Percentiles rank a stretch among this genome's conserved stretches.
These are phyloP conservation scores for Saccharomyces hybrid DNA, from an alignment of 1,139 yeast species.

Conservation along the genomic window DNA sequence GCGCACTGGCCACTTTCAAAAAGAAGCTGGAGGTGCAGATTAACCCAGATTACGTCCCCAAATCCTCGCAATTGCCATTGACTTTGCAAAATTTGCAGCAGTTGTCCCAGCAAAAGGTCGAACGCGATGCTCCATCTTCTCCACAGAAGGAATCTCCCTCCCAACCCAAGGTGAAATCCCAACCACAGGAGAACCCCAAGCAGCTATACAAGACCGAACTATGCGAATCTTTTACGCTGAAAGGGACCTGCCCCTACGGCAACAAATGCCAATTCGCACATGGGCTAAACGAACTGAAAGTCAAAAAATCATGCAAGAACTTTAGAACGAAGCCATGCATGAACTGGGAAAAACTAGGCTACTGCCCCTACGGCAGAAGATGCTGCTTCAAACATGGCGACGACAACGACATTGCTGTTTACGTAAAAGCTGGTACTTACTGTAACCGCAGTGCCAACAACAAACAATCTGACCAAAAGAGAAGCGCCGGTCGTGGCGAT, in stretches of 20 bases:
- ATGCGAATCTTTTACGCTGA: slow-evolving; percentile 69
- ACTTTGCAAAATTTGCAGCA: slow-evolving; percentile 20
- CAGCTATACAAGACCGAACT: slow-evolving; percentile 84
- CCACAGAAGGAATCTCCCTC: neutral
- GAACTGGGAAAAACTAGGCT: slow-evolving; percentile 77
- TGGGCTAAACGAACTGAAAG: too few relatives aligned
- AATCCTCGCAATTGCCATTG: slow-evolving; percentile 17
- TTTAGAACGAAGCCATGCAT: slow-evolving; percentile 91
- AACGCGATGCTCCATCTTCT: neutral
- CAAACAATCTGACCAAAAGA: neutral
- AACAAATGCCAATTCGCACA: too few relatives aligned
- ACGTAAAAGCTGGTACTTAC: slow-evolving; percentile 11
- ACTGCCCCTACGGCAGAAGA: slow-evolving; percentile 82
- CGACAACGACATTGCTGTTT: slow-evolving; percentile 28
- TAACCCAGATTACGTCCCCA: slow-evolving; percentile 13
- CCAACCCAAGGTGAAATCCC: neutral
- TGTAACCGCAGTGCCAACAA: neutral
- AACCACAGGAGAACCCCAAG: slow-evolving; percentile 42
- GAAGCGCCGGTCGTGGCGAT: neutral
- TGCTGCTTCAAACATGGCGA: slow-evolving; percentile 84
- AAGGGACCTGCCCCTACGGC: slow-evolving; percentile 40
- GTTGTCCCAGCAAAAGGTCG: slow-evolving; percentile 6
- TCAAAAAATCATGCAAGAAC: slow-evolving; percentile 38
- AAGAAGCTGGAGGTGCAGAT: slow-evolving; percentile 19
- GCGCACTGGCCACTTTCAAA: neutral